Percentiles rank a stretch among this genome's conserved stretches.
These are phyloP conservation scores for Trichoderma guizhouense DNA, from an alignment of 2,329 filamentous ascomycete genomes.

Conservation along the genomic window DNA sequence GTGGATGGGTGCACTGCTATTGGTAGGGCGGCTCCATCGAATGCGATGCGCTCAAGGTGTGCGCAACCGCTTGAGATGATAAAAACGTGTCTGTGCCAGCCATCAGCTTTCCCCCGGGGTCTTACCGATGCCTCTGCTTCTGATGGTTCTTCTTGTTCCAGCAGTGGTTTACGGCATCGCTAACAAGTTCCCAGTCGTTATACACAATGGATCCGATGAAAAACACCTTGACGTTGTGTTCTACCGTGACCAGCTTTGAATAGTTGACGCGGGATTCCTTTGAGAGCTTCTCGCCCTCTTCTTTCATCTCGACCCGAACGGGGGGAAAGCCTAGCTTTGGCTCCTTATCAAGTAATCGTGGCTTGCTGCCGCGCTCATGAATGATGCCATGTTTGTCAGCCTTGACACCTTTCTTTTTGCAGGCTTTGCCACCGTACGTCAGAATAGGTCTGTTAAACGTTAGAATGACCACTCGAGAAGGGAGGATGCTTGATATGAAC, in stretches of 20 bases:
- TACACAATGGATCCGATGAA: conserved; percentile 50
- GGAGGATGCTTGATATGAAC: not conserved
- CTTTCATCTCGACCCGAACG: conserved; percentile 42
- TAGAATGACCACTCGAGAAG: not conserved
- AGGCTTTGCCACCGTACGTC: conserved; percentile 52
- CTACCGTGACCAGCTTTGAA: conserved; percentile 52
- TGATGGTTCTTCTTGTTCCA: conserved; percentile 46
- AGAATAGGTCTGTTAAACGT: conserved; percentile 46
- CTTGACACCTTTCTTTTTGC: conserved; percentile 52
- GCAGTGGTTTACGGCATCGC: conserved; percentile 46
- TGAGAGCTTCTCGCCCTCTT: conserved; percentile 44
- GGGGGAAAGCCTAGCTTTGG: conserved; percentile 47
- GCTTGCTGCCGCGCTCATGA: conserved; percentile 35
- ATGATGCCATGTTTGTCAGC: conserved; percentile 53
- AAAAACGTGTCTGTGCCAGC: conserved; percentile 21
- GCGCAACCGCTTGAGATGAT: conserved; percentile 6
- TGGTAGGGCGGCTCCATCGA: conserved; percentile 15
- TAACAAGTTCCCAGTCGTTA: conserved; percentile 41
- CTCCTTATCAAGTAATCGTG: conserved; percentile 39
- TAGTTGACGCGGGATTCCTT: conserved; percentile 56
- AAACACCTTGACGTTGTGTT: conserved; percentile 56
- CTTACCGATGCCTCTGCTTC: conserved; percentile 27
- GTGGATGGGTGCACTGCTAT: conserved; percentile 23
- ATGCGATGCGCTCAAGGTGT: conserved; percentile 6
- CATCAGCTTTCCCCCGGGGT: not conserved